These are phyloP conservation scores for Mortierella sp. DNA, from an alignment of 371 early-diverging fungal genomes.

Conservation along the genomic window DNA sequence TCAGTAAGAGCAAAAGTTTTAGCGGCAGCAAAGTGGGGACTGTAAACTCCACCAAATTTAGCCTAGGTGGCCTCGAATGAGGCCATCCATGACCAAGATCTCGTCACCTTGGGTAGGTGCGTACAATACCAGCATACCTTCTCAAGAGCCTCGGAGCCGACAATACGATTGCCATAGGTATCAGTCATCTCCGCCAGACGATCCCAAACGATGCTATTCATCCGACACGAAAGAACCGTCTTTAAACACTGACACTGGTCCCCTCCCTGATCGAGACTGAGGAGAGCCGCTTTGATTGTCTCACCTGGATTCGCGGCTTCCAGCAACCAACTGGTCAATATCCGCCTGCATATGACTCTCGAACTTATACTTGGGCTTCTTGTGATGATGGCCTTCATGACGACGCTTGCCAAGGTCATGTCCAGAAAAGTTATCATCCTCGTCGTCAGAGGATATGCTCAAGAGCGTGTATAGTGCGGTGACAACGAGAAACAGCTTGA, in stretches of 20 bases:
- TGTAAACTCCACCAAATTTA: not conserved
- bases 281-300: not conserved
- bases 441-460: not conserved
- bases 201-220: conserved; percentile 62
- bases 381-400: not conserved
- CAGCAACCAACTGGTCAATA: conserved; percentile 35
- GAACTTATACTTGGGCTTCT: conserved; percentile 27
- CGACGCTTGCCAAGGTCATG: not conserved
- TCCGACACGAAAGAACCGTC: not conserved
- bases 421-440: conserved; percentile 1
- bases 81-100: too few species aligned
- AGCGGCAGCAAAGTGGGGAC: too few species aligned
- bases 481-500: conserved; percentile 14
- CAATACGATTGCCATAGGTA: conserved; percentile 64
- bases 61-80: too few species aligned
- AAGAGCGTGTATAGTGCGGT: conserved; percentile 16
- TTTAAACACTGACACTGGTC: not conserved
- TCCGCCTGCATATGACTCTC: conserved; percentile 37
- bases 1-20: not conserved
- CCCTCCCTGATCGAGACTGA: too few species aligned
- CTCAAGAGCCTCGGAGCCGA: conserved; percentile 57
- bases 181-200: conserved; percentile 71
- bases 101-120: not conserved
- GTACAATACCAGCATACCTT: conserved; percentile 21
- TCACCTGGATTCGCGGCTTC: conserved; percentile 48